These are phyloP conservation scores for Vairimorpha necatrix DNA, from an alignment of 371 early-diverging fungal species.

Conservation along the genomic window DNA sequence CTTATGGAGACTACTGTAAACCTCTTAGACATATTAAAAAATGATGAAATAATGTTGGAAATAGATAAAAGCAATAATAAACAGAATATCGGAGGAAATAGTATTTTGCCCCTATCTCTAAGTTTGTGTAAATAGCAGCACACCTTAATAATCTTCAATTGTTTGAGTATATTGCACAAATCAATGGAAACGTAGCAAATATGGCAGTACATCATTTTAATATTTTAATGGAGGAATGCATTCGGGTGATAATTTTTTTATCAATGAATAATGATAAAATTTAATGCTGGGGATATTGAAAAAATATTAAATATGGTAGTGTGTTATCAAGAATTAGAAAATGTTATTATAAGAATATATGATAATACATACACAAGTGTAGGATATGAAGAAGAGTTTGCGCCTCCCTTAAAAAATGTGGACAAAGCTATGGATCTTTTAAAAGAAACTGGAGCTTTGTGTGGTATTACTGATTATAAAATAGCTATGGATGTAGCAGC, in stretches of 20 bases:
- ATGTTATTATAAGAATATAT: slow-evolving; percentile 87
- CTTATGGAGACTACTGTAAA: slow-evolving; percentile 70
- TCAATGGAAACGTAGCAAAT: slow-evolving; percentile 70
- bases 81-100: slow-evolving; percentile 82
- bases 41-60: slow-evolving; percentile 79
- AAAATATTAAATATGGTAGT: slow-evolving; percentile 67
- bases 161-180: slow-evolving; percentile 78
- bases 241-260: slow-evolving; percentile 93
- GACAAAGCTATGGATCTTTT: slow-evolving; percentile 87
- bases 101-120: slow-evolving; percentile 89
- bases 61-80: slow-evolving; percentile 89
- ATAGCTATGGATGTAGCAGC: slow-evolving; percentile 97
- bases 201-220: slow-evolving; percentile 94
- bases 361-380: slow-evolving; percentile 80
- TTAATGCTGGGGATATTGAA: slow-evolving; percentile 26
- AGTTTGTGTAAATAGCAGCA: slow-evolving; percentile 87
- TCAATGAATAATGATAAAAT: slow-evolving; percentile 96
- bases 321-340: slow-evolving; percentile 85
- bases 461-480: slow-evolving; percentile 82
- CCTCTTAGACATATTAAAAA: slow-evolving; percentile 74
- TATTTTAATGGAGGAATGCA: slow-evolving; percentile 96
- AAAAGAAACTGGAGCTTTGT: slow-evolving; percentile 75
- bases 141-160: slow-evolving; percentile 78
- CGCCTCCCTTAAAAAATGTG: slow-evolving; percentile 86
- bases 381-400: slow-evolving; percentile 99